Evolutionary conservation across 257 asterid species (phyloP).

Genomic region (Solanum lycopersicoides): DNA sequence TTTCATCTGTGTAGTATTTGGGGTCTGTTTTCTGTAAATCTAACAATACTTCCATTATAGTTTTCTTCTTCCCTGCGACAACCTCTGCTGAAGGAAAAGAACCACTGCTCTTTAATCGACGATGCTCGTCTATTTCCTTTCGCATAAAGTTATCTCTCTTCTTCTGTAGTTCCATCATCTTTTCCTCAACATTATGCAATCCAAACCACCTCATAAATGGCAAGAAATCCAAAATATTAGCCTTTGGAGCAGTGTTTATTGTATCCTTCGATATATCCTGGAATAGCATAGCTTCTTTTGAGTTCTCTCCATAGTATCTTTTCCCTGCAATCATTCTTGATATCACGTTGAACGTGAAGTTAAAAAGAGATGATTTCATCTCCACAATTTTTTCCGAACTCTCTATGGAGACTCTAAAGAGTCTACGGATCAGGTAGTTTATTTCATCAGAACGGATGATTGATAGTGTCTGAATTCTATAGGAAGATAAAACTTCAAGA

Average conservation of each 20-base stretch:
- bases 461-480: slow-evolving; percentile 24
- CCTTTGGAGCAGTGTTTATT: not conserved
- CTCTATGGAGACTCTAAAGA: not conserved
- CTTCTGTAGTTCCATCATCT: slow-evolving; percentile 16
- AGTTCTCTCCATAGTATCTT: slow-evolving; percentile 21
- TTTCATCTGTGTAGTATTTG: slow-evolving; percentile 31
- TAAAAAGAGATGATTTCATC: slow-evolving; percentile 30
- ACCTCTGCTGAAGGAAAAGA: not conserved
- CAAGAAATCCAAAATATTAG: slow-evolving; percentile 43
- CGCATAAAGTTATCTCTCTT: slow-evolving; percentile 44
- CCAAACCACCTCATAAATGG: slow-evolving; percentile 58
- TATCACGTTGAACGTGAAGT: slow-evolving; percentile 31
- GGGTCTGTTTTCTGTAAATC: slow-evolving; percentile 37
- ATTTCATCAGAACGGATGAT: slow-evolving; percentile 35
- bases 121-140: slow-evolving; percentile 33
- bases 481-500: slow-evolving; percentile 27
- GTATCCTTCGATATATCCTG: slow-evolving; percentile 13
- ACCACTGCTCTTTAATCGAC: not conserved
- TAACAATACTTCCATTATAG: slow-evolving; percentile 38
- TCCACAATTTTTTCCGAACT: slow-evolving; percentile 9
- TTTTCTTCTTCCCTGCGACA: slow-evolving; percentile 3
- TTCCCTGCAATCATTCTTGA: slow-evolving; percentile 52
- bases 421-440: slow-evolving; percentile 11
- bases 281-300: slow-evolving; percentile 12
- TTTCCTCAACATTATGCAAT: slow-evolving; percentile 18